A percentile compares a stretch with the other conserved stretches of the same genome.
phyloP scores from a whole-genome alignment of 2,329 filamentous ascomycete species.

The Epichloe coenophiala region DNA sequence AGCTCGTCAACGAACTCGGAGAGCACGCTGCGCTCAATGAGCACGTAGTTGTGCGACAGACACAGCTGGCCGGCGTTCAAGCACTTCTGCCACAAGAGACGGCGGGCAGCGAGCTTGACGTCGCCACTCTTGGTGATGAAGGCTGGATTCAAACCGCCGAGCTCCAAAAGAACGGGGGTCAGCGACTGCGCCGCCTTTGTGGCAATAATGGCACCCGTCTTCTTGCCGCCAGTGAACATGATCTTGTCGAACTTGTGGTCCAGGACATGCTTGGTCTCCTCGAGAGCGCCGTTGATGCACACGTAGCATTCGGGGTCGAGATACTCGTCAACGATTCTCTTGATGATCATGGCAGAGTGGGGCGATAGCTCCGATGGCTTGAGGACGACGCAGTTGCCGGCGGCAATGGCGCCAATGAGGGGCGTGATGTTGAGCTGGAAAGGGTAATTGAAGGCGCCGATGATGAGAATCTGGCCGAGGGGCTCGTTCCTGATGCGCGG shows the following conservation, averaged over 20 bases:
- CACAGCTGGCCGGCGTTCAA: slow-evolving; percentile 85
- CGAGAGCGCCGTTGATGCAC: slow-evolving; percentile 67
- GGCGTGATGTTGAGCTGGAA: slow-evolving; percentile 68
- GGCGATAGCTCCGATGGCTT: slow-evolving; percentile 84
- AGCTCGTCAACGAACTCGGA: slow-evolving; percentile 61
- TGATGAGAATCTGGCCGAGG: slow-evolving; percentile 68
- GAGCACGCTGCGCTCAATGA: slow-evolving; percentile 65
- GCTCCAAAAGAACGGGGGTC: slow-evolving; percentile 78
- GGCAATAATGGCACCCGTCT: slow-evolving; percentile 74
- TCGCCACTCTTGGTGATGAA: slow-evolving; percentile 80
- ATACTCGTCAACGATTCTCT: slow-evolving; percentile 60
- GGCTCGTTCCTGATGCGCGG: slow-evolving; percentile 79
- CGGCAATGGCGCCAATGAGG: slow-evolving; percentile 78
- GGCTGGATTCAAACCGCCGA: slow-evolving; percentile 84
- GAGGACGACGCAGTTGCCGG: slow-evolving; percentile 76
- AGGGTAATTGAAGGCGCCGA: slow-evolving; percentile 92
- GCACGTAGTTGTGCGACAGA: slow-evolving; percentile 81
- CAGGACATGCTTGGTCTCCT: slow-evolving; percentile 69
- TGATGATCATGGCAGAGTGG: slow-evolving; percentile 61
- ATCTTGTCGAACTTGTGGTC: slow-evolving; percentile 96
- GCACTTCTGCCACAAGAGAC: slow-evolving; percentile 80
- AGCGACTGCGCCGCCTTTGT: slow-evolving; percentile 81
- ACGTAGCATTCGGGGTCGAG: slow-evolving; percentile 68
- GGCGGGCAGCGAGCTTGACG: slow-evolving; percentile 63
- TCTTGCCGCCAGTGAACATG: slow-evolving; percentile 76